Percentiles rank a stretch among this genome's conserved stretches.
phyloP scores from a whole-genome alignment of 352 stramenopile species.

The Pythium guiyangense region DNA sequence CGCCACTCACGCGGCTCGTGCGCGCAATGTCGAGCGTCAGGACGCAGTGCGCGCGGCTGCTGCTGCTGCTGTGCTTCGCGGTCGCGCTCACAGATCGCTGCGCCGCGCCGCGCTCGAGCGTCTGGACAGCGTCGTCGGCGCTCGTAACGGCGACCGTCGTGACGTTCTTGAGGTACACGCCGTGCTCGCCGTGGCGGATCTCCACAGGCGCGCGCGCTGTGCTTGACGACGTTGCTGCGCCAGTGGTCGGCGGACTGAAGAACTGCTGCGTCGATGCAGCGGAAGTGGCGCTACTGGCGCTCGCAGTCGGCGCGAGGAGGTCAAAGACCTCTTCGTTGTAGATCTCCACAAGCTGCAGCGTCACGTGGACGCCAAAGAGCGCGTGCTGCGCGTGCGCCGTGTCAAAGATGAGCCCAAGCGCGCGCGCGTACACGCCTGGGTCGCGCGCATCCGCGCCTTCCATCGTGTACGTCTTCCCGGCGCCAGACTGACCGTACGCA shows the following conservation, averaged over 20 bases:
- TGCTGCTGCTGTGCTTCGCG: slow-evolving; percentile 35
- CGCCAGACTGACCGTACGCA: slow-evolving; percentile 90
- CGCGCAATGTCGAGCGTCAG: slow-evolving; percentile 52
- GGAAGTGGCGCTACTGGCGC: slow-evolving; percentile 2
- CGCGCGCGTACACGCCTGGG: slow-evolving; percentile 38
- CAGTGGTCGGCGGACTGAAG: slow-evolving; percentile 9
- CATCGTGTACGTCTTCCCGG: slow-evolving; percentile 38
- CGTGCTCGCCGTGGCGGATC: slow-evolving; percentile 68
- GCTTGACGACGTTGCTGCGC: not conserved
- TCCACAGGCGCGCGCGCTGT: slow-evolving; percentile 26
- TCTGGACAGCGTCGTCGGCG: slow-evolving; percentile 30
- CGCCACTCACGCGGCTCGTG: slow-evolving; percentile 36
- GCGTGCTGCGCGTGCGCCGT: slow-evolving; percentile 28
- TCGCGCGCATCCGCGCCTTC: slow-evolving; percentile 18
- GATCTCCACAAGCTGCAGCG: slow-evolving; percentile 73
- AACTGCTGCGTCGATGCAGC: slow-evolving; percentile 1
- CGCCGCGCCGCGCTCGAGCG: slow-evolving; percentile 27
- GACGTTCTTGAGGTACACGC: slow-evolving; percentile 71
- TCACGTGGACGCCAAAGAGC: slow-evolving; percentile 29
- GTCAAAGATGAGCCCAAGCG: slow-evolving; percentile 40
- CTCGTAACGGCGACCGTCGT: slow-evolving; percentile 28
- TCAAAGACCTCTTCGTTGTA: slow-evolving; percentile 88
- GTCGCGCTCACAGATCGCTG: slow-evolving; percentile 25
- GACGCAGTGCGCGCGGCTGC: slow-evolving; percentile 55
- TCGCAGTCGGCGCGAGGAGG: slow-evolving; percentile 26